Evolutionary conservation across 1,139 yeast genomes (phyloP).

Genomic region (Wickerhamomyces sp.): DNA sequence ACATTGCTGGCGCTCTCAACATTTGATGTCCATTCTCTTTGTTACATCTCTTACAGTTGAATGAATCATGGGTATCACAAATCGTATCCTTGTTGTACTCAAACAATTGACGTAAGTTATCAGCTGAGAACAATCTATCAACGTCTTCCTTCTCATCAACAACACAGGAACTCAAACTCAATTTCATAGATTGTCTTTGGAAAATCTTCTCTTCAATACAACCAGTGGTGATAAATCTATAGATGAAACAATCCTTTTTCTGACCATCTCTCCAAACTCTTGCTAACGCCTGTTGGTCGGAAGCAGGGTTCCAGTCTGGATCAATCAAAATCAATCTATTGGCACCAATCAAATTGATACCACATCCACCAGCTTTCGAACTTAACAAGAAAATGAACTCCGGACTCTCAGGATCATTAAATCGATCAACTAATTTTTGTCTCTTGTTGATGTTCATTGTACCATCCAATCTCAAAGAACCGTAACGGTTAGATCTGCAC

Average conservation of each 20-base stretch:
- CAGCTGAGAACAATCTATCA: conserved; percentile 84
- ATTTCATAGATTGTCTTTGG: conserved; percentile 95
- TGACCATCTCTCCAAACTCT: conserved; percentile 99
- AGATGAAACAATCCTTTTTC: conserved; percentile 92
- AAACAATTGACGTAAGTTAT: conserved; percentile 71
- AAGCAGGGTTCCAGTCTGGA: conserved; percentile 99
- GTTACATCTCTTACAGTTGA: conserved; percentile 77
- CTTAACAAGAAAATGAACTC: conserved; percentile 87
- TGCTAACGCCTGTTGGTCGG: conserved; percentile 97
- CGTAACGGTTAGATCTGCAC: conserved; percentile 74
- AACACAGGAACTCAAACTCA: conserved; percentile 89
- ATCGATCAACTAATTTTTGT: conserved; percentile 85
- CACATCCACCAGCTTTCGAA: conserved; percentile 99
- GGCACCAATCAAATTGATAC: conserved; percentile 95
- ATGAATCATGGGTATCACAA: conserved; percentile 93
- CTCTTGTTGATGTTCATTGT: conserved; percentile 89
- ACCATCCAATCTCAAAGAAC: conserved; percentile 85
- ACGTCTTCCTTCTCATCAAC: conserved; percentile 97
- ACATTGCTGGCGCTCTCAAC: conserved; percentile 74
- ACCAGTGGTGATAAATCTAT: conserved; percentile 90
- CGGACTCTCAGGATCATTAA: conserved; percentile 84
- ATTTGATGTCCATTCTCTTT: conserved; percentile 54
- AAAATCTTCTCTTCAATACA: conserved; percentile 94
- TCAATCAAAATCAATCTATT: conserved; percentile 83
- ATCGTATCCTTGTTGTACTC: conserved; percentile 60